These are phyloP conservation scores for Fusarium transvaalense DNA, from an alignment of 2,329 filamentous ascomycete species.

Conservation along the genomic window DNA sequence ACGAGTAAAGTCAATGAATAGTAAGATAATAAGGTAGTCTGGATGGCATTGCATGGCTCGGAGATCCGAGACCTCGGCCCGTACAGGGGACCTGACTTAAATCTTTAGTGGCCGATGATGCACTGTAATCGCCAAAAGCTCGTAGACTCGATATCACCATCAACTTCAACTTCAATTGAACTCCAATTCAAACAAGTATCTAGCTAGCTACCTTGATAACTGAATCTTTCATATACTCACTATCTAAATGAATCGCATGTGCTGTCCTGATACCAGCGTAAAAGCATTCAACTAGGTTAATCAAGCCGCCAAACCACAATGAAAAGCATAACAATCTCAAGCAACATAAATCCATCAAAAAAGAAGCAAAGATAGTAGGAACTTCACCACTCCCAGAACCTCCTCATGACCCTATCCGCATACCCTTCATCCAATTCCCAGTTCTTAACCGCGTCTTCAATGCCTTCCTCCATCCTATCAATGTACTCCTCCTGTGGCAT, in stretches of 20 bases:
- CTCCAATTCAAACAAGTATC: neutral
- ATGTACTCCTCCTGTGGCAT: conserved; percentile 69
- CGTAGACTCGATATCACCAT: neutral
- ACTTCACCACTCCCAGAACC: conserved; percentile 52
- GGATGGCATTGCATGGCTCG: neutral
- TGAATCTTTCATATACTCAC: neutral
- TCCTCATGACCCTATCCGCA: conserved; percentile 66
- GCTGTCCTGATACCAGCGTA: neutral
- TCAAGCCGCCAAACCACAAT: neutral
- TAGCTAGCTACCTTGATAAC: neutral
- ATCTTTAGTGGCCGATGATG: conserved; percentile 15
- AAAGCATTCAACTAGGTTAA: neutral
- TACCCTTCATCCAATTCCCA: conserved; percentile 68
- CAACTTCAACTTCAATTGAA: neutral
- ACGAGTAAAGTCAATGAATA: neutral
- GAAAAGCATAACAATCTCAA: neutral
- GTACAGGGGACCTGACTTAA: neutral
- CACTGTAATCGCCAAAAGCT: conserved; percentile 13
- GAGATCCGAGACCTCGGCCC: conserved; percentile 20
- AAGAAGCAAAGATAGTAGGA: neutral
- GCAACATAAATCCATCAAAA: neutral
- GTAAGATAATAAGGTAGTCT: neutral
- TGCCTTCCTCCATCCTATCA: conserved; percentile 72
- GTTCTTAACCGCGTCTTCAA: conserved; percentile 67
- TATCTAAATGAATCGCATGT: neutral